Conservation (phyloP, 352 stramenopile species). For the Phytophthora pini region DNA sequence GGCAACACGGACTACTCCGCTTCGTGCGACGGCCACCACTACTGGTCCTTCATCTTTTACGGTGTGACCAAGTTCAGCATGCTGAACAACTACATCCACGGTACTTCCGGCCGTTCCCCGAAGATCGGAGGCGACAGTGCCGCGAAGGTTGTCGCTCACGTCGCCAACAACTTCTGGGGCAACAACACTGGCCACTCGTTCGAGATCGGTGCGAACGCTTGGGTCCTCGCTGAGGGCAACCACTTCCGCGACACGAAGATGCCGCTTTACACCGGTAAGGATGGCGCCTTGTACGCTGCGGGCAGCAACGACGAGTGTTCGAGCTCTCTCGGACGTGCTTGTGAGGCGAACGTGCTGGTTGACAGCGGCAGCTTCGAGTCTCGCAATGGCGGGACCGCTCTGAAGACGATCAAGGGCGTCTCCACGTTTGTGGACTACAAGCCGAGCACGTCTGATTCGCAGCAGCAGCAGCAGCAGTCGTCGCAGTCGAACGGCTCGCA, state of each 20-base stretch:
- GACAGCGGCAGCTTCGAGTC: constrained; percentile 28
- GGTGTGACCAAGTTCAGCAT: constrained; percentile 44
- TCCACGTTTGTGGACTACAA: constrained; percentile 18
- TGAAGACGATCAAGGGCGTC: constrained; percentile 21
- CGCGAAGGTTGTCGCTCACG: constrained; percentile 31
- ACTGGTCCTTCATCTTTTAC: constrained; percentile 58
- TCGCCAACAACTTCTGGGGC: constrained; percentile 47
- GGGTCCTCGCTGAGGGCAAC: constrained; percentile 43
- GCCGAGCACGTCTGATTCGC: not conserved
- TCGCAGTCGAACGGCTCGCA: constrained; percentile 10
- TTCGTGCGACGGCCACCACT: constrained; percentile 55
- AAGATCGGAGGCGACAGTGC: constrained; percentile 20
- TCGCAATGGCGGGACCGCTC: constrained; percentile 24
- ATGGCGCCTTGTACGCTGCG: constrained; percentile 24
- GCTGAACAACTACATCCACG: constrained; percentile 47
- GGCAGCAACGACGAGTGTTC: constrained; percentile 17
- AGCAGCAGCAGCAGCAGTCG: constrained; percentile 6
- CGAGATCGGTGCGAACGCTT: constrained; percentile 36
- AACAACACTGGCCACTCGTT: constrained; percentile 48
- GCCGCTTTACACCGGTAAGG: constrained; percentile 19
- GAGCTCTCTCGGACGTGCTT: constrained; percentile 26
- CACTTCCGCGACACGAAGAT: constrained; percentile 44
- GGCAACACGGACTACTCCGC: constrained; percentile 42
- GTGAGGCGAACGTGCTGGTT: constrained; percentile 23
- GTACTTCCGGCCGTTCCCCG: constrained; percentile 37